Percentiles rank a stretch among this genome's conserved stretches.
These are phyloP conservation scores for Falciphora oryzae DNA, from an alignment of 2,329 filamentous ascomycete genomes.

Conservation along the genomic window DNA sequence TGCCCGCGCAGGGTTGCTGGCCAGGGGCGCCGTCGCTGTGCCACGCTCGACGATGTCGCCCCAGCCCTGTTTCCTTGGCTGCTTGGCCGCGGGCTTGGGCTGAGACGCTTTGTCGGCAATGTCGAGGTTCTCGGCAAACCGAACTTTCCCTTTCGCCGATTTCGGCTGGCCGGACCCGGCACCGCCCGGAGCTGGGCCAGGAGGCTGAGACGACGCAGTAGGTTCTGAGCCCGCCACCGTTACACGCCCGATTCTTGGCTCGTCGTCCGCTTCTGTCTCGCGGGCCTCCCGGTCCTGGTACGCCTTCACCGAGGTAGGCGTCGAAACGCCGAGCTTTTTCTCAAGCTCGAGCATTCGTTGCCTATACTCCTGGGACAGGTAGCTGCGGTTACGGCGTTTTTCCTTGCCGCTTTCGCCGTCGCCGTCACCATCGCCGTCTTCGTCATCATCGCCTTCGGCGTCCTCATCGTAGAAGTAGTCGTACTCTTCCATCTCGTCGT, in stretches of 20 bases:
- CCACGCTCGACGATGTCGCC: constrained; percentile 48
- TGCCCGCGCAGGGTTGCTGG: constrained; percentile 34
- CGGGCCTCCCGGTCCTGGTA: not conserved
- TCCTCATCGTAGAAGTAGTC: constrained; percentile 49
- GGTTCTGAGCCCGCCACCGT: constrained; percentile 29
- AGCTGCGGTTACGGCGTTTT: constrained; percentile 63
- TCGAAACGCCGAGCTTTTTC: constrained; percentile 60
- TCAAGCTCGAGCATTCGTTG: constrained; percentile 83
- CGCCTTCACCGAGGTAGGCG: constrained; percentile 18
- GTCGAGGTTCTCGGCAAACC: constrained; percentile 72
- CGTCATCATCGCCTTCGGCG: constrained; percentile 32
- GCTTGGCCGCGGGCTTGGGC: not conserved
- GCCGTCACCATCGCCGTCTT: constrained; percentile 45
- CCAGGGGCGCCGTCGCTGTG: constrained; percentile 22
- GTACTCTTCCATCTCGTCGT: constrained; percentile 53
- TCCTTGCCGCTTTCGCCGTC: constrained; percentile 68
- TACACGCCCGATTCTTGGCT: constrained; percentile 44
- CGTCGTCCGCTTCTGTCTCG: not conserved
- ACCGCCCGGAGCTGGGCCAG: no score
- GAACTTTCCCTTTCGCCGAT: constrained; percentile 61
- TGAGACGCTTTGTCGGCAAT: constrained; percentile 44
- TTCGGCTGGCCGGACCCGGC: constrained; percentile 11
- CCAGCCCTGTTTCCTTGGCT: constrained; percentile 28
- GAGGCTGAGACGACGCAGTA: no score
- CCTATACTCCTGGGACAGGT: constrained; percentile 69